These are phyloP conservation scores for Calendula officinalis DNA, from an alignment of 129 eudicot species.

Conservation along the genomic window DNA sequence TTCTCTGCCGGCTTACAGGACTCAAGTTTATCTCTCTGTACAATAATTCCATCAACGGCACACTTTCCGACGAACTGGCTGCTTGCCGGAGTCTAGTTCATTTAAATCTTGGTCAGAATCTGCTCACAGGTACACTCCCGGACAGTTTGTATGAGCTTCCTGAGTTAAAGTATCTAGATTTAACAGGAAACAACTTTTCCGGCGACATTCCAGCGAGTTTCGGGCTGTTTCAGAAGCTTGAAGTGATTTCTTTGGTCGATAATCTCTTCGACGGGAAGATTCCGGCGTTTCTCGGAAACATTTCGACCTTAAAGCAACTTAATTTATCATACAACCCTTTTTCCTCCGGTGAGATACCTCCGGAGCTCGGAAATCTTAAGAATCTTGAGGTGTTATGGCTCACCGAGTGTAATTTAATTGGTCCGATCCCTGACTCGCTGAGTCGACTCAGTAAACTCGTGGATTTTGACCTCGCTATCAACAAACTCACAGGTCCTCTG, in stretches of 20 bases:
- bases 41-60: slow-evolving; percentile 67
- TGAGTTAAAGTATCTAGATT: slow-evolving; percentile 50
- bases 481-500: slow-evolving; percentile 47
- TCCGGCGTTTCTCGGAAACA: slow-evolving; percentile 58
- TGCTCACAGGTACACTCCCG: slow-evolving; percentile 62
- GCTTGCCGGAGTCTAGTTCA: slow-evolving; percentile 44
- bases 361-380: slow-evolving; percentile 61
- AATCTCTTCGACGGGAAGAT: slow-evolving; percentile 71
- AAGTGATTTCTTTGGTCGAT: slow-evolving; percentile 58
- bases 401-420: slow-evolving; percentile 54
- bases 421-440: slow-evolving; percentile 71
- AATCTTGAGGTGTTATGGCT: slow-evolving; percentile 72
- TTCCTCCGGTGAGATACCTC: slow-evolving; percentile 64
- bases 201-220: slow-evolving; percentile 73
- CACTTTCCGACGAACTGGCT: slow-evolving; percentile 47
- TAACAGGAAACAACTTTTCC: slow-evolving; percentile 77
- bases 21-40: slow-evolving; percentile 52
- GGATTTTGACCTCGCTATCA: slow-evolving; percentile 70
- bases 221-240: slow-evolving; percentile 57
- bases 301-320: slow-evolving; percentile 61
- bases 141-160: slow-evolving; percentile 35
- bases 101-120: slow-evolving; percentile 55
- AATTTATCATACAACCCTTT: slow-evolving; percentile 85
- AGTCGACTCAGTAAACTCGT: slow-evolving; percentile 56
- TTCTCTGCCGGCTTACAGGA: slow-evolving; percentile 52